Evolutionary conservation across 768 basidiomycete genomes (phyloP).

Genomic region (Tricholoma flavovirens): DNA sequence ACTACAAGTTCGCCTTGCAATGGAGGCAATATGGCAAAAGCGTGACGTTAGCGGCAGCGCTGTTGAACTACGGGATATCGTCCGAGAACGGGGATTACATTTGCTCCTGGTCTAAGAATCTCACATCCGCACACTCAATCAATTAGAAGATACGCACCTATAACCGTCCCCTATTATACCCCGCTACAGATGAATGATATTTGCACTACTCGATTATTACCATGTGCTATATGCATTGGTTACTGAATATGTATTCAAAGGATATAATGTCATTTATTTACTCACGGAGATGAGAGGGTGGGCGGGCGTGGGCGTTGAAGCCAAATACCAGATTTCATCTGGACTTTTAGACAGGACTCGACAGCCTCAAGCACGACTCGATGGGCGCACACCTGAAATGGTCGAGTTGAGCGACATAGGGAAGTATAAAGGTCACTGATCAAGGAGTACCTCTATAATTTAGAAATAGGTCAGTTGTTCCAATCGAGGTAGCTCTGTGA

Average conservation of each 20-base stretch:
- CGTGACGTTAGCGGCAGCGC: constrained; percentile 48
- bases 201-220: background rate
- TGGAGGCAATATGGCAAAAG: constrained; percentile 68
- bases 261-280: background rate
- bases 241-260: constrained; percentile 4
- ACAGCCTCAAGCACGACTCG: background rate
- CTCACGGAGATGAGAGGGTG: background rate
- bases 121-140: background rate
- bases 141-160: constrained; percentile 11
- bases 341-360: background rate
- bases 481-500: background rate
- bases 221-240: background rate
- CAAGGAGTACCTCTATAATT: background rate
- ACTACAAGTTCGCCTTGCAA: constrained; percentile 49
- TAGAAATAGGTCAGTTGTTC: background rate
- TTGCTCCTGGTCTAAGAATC: constrained; percentile 43
- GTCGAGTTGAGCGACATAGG: too few species aligned
- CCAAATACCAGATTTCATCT: background rate
- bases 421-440: background rate
- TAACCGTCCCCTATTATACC: constrained; percentile 13
- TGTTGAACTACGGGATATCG: constrained; percentile 58
- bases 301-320: background rate
- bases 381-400: background rate
- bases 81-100: constrained; percentile 43
- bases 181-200: background rate